Conservation (phyloP, 495 filamentous ascomycete species). For the Xylaria scruposa region DNA sequence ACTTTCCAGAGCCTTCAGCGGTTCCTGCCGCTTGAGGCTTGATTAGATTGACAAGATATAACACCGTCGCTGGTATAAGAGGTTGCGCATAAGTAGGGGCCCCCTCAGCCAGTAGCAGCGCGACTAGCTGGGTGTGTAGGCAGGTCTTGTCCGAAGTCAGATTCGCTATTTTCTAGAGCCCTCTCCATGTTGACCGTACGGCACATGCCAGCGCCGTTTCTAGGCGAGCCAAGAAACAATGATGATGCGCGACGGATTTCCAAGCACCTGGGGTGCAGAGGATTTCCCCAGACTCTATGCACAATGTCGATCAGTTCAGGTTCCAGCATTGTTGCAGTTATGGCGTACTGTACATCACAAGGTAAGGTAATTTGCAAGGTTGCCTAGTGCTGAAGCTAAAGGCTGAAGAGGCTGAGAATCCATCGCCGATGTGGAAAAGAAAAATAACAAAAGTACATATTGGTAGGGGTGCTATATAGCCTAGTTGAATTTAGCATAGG, state of each 20-base stretch:
- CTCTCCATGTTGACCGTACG: not conserved
- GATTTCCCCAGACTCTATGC: slow-evolving; percentile 5
- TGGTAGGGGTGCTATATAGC: not conserved
- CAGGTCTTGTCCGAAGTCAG: too few relatives aligned
- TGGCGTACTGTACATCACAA: not conserved
- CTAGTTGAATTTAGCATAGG: not conserved
- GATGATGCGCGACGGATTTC: not conserved
- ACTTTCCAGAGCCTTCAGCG: not conserved
- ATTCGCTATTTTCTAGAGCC: not conserved
- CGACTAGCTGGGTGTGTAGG: too few relatives aligned
- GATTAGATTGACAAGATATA: not conserved
- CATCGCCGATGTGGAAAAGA: not conserved
- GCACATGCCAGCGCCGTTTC: not conserved
- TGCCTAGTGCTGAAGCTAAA: not conserved
- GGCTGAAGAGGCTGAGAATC: not conserved
- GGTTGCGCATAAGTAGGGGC: too few relatives aligned
- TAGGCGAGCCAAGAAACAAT: not conserved
- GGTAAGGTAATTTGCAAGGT: not conserved
- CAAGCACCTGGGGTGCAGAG: not conserved
- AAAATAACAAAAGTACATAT: not conserved
- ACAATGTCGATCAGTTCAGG: not conserved
- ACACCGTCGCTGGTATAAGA: not conserved
- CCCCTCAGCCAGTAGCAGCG: too few relatives aligned
- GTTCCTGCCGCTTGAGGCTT: slow-evolving; percentile 10
- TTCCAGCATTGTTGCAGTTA: slow-evolving; percentile 1